Conservation (phyloP, 768 basidiomycete genomes). For the Boletus edulis region DNA sequence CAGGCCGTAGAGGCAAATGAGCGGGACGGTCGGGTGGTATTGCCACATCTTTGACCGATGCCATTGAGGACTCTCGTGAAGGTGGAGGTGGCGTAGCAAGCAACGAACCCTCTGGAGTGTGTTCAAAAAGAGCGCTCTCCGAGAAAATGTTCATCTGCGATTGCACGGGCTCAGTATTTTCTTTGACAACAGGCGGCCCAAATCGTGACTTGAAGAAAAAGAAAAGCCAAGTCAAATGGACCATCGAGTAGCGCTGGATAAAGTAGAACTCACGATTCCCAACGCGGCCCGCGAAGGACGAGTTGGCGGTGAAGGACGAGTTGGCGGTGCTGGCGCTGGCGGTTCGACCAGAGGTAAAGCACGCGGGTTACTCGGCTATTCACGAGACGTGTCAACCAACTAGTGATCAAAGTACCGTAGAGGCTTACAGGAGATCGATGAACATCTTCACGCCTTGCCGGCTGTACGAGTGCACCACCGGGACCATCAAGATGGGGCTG, state of each 20-base stretch:
- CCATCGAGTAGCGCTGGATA: too few species aligned
- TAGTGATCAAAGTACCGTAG: neutral
- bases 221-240: neutral
- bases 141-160: slow-evolving; percentile 8
- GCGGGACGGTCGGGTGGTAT: slow-evolving; percentile 4
- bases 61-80: slow-evolving; percentile 31
- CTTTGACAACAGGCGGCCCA: slow-evolving; percentile 28
- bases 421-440: slow-evolving; percentile 20
- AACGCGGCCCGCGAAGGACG: slow-evolving; percentile 18
- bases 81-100: slow-evolving; percentile 28
- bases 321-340: neutral
- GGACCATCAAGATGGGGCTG: slow-evolving; percentile 17
- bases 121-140: slow-evolving; percentile 16
- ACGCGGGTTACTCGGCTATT: slow-evolving; percentile 8
- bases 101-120: slow-evolving; percentile 11
- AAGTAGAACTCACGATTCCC: slow-evolving; percentile 13
- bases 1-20: slow-evolving; percentile 24
- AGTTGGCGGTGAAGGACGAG: slow-evolving; percentile 11
- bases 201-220: slow-evolving; percentile 28
- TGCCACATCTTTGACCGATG: slow-evolving; percentile 12
- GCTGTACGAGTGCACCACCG: neutral
- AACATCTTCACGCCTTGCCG: slow-evolving; percentile 9
- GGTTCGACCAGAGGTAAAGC: slow-evolving; percentile 14
- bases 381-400: neutral
- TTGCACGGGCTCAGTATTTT: slow-evolving; percentile 7